Base-by-base conservation (phyloP, 768 basidiomycete species). In the Leucocoprinus leucothites region DNA sequence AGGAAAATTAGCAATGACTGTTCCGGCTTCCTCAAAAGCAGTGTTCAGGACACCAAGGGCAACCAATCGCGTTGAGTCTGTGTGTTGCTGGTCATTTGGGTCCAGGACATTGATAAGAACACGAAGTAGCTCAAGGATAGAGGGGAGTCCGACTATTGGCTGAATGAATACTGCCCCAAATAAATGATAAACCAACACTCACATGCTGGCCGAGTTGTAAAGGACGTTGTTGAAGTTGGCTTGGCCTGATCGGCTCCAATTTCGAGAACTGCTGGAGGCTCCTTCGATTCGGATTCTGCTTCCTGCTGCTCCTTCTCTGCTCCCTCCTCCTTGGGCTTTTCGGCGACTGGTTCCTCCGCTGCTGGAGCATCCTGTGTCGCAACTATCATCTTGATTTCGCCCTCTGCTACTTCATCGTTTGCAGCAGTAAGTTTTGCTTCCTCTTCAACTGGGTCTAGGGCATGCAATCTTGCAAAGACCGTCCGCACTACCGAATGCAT, bases 81-180 rank as follows among this genome's bases (percentile, higher is more conserved):
- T 98, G 67, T 98, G 96, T 51, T 94, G 85, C 60, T 92, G 90
- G 66, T 96, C 94, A 61, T 83, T 89, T 18, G 97, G 97, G 69
- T 98, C 94, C 47, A 99, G 78, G 38, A 99, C 91, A 62, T 96
- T 94, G 65, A 98, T 86, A 53, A 99, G 82, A 31, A 98, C 97
- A 2, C 95, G 87, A 34, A 98, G 77, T 5, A 99, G 85, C 67
- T 98, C 96, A 16, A 94, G 74, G 40, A 97, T 86, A 11, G 97
- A 94, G 2, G 94, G 92, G 31, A 98, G 81, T 11, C 96, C 96
- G 69, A 92, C 96, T 81, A 21, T 71, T 65, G 56, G 31, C 9
- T 31, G 9, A 60, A 50, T 11, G 28, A 24, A 43, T 26, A 58
- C 8, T 57, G 46, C 49, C 47, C 16, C 21, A 3, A 40, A 38